Percentiles rank a stretch among this genome's conserved stretches.
phyloP scores from a whole-genome alignment of 805 yeast species.

The Schizosaccharomyces octosporus region DNA sequence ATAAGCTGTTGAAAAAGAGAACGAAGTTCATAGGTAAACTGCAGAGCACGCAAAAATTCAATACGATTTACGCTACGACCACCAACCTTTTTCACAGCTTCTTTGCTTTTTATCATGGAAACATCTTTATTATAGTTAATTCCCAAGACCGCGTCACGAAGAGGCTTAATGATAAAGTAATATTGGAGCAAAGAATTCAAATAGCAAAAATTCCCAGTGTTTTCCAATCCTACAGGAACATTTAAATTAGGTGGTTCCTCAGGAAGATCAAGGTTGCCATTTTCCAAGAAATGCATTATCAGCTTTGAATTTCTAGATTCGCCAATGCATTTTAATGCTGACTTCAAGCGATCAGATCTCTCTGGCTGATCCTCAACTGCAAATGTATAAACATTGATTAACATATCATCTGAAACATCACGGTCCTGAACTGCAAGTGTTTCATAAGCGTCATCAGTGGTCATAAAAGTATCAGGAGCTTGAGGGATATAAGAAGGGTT shows the following conservation, averaged over 20 bases:
- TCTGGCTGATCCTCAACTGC: slow-evolving; percentile 18
- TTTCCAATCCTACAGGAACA: slow-evolving; percentile 47
- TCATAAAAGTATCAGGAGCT: neutral
- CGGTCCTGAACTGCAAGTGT: slow-evolving; percentile 12
- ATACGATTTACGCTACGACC: slow-evolving; percentile 58
- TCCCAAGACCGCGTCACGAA: slow-evolving; percentile 37
- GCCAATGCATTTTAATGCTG: slow-evolving; percentile 33
- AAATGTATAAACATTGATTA: slow-evolving; percentile 28
- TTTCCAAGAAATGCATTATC: slow-evolving; percentile 28
- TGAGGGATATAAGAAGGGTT: neutral
- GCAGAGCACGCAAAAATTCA: slow-evolving; percentile 61
- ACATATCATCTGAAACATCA: slow-evolving; percentile 24
- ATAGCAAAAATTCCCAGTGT: slow-evolving; percentile 90
- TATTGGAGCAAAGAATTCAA: slow-evolving; percentile 75
- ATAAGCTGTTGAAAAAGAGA: slow-evolving; percentile 49
- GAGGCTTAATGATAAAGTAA: slow-evolving; percentile 64
- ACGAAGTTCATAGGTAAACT: slow-evolving; percentile 51
- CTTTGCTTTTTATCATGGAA: slow-evolving; percentile 8
- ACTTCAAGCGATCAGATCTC: slow-evolving; percentile 24
- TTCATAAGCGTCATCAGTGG: slow-evolving; percentile 9
- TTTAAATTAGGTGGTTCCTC: neutral
- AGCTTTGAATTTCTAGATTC: slow-evolving; percentile 28
- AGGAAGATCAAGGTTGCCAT: slow-evolving; percentile 27
- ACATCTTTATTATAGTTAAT: slow-evolving; percentile 18
- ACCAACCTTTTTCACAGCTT: slow-evolving; percentile 42